Evolutionary conservation across 768 basidiomycete genomes (phyloP).

Genomic region (Nevesoporus exiguus): DNA sequence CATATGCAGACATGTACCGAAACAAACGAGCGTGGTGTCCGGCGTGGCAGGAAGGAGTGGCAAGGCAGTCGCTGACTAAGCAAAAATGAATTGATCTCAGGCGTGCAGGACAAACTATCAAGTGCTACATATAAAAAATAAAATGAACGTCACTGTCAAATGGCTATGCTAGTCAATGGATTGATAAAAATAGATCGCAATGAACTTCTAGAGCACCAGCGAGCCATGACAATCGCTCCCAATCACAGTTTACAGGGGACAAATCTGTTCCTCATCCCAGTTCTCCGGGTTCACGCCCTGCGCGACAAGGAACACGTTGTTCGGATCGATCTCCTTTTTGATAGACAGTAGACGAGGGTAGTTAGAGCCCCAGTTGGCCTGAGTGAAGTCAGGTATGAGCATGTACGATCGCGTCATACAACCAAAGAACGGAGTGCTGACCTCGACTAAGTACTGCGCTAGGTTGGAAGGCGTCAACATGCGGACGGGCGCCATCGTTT

Average conservation of each 20-base stretch:
- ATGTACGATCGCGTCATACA: background rate
- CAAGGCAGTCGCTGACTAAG: slow-evolving; percentile 18
- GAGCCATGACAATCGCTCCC: background rate
- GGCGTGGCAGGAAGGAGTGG: background rate
- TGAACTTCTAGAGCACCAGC: no score
- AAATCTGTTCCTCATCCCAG: background rate
- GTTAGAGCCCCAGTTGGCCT: background rate
- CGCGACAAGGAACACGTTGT: background rate
- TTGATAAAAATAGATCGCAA: no score
- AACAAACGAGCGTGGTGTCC: slow-evolving; percentile 7
- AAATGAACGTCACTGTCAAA: no score
- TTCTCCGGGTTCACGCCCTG: background rate
- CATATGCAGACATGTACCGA: slow-evolving; percentile 47
- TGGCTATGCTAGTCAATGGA: background rate
- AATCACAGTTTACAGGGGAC: background rate
- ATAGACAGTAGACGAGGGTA: background rate
- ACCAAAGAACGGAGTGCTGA: background rate
- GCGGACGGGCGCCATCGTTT: background rate
- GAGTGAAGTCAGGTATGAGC: background rate
- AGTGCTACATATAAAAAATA: background rate
- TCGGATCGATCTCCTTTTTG: background rate
- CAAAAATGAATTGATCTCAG: background rate
- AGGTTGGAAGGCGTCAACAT: background rate
- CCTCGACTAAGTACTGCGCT: background rate
- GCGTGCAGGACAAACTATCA: background rate